Evolutionary conservation across 495 filamentous ascomycete species (phyloP).

Genomic region (Acidomyces sp.): DNA sequence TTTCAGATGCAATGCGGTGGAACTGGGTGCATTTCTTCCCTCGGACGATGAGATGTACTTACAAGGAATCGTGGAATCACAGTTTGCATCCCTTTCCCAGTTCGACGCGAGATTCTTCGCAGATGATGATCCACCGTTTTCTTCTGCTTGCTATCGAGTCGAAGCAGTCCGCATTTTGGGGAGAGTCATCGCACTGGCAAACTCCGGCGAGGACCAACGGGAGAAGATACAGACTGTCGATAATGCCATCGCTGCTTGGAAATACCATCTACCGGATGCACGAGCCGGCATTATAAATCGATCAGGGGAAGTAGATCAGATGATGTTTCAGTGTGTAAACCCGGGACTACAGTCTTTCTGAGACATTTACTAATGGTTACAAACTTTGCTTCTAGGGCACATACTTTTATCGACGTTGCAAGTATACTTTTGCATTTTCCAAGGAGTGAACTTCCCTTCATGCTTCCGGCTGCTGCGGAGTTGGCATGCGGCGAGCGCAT

Average conservation of each 20-base stretch:
- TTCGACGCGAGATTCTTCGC: conserved; percentile 59
- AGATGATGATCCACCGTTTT: conserved; percentile 50
- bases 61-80: conserved; percentile 42
- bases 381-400: too few species aligned
- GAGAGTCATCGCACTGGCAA: conserved; percentile 47
- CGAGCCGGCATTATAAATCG: conserved; percentile 59
- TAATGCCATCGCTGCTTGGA: conserved; percentile 67
- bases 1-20: conserved; percentile 28
- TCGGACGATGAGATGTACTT: conserved; percentile 62
- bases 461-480: not conserved
- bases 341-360: too few species aligned
- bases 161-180: conserved; percentile 50
- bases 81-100: conserved; percentile 42
- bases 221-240: conserved; percentile 44
- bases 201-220: conserved; percentile 4
- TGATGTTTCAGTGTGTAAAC: conserved; percentile 91
- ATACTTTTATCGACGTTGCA: conserved; percentile 42
- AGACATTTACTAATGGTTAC: too few species aligned
- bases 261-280: conserved; percentile 60
- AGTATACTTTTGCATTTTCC: conserved; percentile 64
- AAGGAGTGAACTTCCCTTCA: conserved; percentile 25
- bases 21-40: conserved; percentile 40
- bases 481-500: conserved; percentile 7
- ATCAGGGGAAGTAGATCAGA: conserved; percentile 63
- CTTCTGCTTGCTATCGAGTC: conserved; percentile 66